phyloP scores from a whole-genome alignment of 108 stramenopile species.

The Bacterosira constricta region DNA sequence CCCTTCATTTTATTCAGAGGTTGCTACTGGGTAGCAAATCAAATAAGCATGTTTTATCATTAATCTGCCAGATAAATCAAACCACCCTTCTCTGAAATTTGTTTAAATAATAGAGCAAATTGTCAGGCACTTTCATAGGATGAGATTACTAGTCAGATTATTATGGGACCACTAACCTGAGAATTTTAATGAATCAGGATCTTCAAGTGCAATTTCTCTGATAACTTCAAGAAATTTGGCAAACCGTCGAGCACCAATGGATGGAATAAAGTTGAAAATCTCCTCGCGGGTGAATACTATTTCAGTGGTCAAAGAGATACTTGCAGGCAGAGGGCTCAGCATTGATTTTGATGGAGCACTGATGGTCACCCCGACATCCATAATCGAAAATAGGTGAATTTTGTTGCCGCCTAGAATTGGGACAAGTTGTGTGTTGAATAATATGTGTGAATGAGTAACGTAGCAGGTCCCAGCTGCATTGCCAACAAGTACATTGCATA shows the following conservation, averaged over 20 bases:
- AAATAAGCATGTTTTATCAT: not conserved
- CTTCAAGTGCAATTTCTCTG: constrained; percentile 50
- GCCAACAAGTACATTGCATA: constrained; percentile 71
- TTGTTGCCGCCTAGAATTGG: constrained; percentile 72
- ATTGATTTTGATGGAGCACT: constrained; percentile 51
- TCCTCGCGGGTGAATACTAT: constrained; percentile 54
- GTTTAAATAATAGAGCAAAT: no score
- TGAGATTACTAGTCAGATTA: no score
- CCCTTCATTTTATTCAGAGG: no score
- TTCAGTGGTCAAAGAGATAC: constrained; percentile 51
- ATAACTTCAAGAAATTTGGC: constrained; percentile 75
- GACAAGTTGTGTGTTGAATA: constrained; percentile 70
- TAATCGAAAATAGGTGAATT: constrained; percentile 57
- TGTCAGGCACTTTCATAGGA: no score
- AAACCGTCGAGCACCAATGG: constrained; percentile 67
- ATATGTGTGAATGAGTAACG: constrained; percentile 64
- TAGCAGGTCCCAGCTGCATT: constrained; percentile 75
- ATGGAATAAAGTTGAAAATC: constrained; percentile 75
- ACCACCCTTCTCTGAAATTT: constrained; percentile 7
- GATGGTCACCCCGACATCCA: constrained; percentile 70
- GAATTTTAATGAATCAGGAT: constrained; percentile 56
- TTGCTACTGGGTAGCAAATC: no score
- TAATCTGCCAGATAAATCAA: constrained; percentile 3
- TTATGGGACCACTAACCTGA: no score
- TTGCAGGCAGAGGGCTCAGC: constrained; percentile 76